phyloP scores from a whole-genome alignment of 2,329 filamentous ascomycete genomes.

The Phaeosphaeriaceae sp. region DNA sequence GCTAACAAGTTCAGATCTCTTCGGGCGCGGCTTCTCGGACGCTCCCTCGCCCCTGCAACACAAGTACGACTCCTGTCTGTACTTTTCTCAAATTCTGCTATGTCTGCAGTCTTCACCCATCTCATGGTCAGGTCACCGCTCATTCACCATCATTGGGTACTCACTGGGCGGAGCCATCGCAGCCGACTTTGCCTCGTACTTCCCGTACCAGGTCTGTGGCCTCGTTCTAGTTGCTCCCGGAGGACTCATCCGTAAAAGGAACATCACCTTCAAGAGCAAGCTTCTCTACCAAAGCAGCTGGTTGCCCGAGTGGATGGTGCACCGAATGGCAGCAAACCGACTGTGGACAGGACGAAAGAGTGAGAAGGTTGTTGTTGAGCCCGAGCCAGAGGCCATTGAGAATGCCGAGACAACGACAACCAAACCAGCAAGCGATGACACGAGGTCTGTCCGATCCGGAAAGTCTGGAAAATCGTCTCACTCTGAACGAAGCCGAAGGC shows the following conservation, averaged over 20 bases:
- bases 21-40: conserved; percentile 80
- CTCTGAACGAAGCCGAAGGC: background rate
- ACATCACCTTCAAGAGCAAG: conserved; percentile 66
- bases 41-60: conserved; percentile 64
- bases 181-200: conserved; percentile 72
- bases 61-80: conserved; percentile 75
- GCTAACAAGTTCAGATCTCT: conserved; percentile 61
- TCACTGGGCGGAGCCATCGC: conserved; percentile 79
- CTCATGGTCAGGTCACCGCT: conserved; percentile 58
- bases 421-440: conserved; percentile 7
- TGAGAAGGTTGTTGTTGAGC: conserved; percentile 31
- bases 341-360: conserved; percentile 33
- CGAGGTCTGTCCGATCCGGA: conserved; percentile 4
- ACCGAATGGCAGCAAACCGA: conserved; percentile 49
- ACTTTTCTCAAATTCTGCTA: conserved; percentile 73
- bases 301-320: conserved; percentile 64
- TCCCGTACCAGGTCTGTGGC: conserved; percentile 70
- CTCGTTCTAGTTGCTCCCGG: conserved; percentile 80
- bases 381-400: conserved; percentile 29
- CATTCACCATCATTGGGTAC: conserved; percentile 78
- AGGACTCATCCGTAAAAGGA: conserved; percentile 72
- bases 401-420: conserved; percentile 19
- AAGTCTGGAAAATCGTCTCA: conserved; percentile 2
- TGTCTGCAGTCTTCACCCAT: conserved; percentile 73
- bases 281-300: conserved; percentile 67